Conservation (phyloP, 495 filamentous ascomycete species). For the Aspergillus olivimuriae region DNA sequence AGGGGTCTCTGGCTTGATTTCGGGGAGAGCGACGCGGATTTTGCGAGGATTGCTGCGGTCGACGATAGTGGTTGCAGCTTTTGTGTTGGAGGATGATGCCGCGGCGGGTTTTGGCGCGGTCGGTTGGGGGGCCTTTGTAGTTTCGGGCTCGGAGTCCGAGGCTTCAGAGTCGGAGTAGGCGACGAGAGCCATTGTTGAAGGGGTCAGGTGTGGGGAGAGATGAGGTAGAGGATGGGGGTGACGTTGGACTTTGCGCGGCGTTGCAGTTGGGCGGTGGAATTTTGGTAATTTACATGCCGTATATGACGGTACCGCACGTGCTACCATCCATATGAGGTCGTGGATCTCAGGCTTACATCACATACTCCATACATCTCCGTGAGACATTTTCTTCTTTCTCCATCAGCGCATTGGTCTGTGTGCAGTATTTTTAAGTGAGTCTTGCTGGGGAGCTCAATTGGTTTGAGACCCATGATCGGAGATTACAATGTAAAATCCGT, state of each 20-base stretch:
- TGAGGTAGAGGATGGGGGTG: not conserved
- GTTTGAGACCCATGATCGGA: no score
- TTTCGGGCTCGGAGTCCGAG: constrained; percentile 51
- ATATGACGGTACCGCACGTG: not conserved
- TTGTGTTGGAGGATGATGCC: constrained; percentile 37
- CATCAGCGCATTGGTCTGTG: no score
- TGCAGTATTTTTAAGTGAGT: no score
- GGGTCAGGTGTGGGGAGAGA: not conserved
- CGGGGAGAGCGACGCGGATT: constrained; percentile 69
- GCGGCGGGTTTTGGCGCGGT: constrained; percentile 14
- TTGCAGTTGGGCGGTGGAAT: not conserved
- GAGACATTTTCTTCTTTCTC: no score
- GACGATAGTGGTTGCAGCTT: constrained; percentile 43
- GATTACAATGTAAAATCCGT: no score
- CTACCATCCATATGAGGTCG: no score
- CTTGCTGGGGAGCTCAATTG: no score
- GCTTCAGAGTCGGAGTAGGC: constrained; percentile 82
- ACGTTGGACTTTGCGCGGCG: not conserved
- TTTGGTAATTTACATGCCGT: not conserved
- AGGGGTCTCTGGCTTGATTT: constrained; percentile 37
- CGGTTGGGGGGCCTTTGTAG: constrained; percentile 18
- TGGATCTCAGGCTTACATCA: no score
- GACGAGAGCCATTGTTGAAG: constrained; percentile 60
- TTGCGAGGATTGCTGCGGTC: constrained; percentile 74
- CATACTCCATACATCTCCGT: no score